Evolutionary conservation across 2,329 filamentous ascomycete genomes (phyloP).

Genomic region (Botrytis deweyae): DNA sequence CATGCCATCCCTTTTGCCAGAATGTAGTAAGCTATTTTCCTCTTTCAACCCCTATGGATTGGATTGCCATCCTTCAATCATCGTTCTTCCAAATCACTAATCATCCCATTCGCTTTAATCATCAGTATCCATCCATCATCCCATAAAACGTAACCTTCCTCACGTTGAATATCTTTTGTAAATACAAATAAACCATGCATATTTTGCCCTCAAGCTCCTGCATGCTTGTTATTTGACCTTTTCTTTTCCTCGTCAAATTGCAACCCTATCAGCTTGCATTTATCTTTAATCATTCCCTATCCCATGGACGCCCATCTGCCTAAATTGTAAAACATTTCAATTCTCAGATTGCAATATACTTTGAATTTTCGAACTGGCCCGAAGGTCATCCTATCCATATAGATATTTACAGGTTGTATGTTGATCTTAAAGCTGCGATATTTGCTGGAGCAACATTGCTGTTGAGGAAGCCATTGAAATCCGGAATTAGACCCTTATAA

Average conservation of each 20-base stretch:
- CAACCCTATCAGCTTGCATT: conserved; percentile 1
- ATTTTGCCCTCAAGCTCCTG: conserved; percentile 7
- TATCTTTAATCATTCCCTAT: not conserved
- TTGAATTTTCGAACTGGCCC: conserved; percentile 1
- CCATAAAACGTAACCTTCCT: conserved; percentile 11
- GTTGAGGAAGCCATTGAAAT: conserved; percentile 51
- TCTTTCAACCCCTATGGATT: conserved; percentile 3
- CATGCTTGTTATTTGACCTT: conserved; percentile 11
- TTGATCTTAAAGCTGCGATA: conserved; percentile 32
- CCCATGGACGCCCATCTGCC: conserved; percentile 1
- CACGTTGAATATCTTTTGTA: conserved; percentile 8
- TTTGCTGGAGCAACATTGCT: conserved; percentile 31
- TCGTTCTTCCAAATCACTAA: not conserved
- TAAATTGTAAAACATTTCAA: not conserved
- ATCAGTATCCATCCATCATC: conserved; percentile 5
- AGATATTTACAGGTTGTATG: conserved; percentile 40
- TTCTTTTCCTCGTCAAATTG: conserved; percentile 6
- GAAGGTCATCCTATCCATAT: not conserved
- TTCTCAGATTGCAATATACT: conserved; percentile 9
- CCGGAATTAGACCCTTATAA: conserved; percentile 55
- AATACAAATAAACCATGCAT: conserved; percentile 20
- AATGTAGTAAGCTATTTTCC: conserved; percentile 18
- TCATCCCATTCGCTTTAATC: conserved; percentile 5
- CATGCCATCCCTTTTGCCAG: conserved; percentile 15
- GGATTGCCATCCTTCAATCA: not conserved